Conservation (phyloP, 306 rosid species). For the Malus fusca region DNA sequence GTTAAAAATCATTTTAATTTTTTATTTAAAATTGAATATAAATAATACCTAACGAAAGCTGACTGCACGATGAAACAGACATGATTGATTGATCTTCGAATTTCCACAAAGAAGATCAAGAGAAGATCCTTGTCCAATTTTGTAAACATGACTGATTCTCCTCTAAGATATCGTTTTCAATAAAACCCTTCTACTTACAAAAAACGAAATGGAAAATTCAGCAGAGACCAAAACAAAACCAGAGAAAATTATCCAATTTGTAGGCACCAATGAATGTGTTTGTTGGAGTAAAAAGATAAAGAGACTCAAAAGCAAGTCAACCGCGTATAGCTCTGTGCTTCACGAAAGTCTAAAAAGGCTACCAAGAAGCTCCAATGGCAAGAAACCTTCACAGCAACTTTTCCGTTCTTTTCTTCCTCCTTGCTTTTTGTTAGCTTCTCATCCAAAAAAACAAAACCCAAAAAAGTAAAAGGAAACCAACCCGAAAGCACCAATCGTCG, state of each 20-base stretch:
- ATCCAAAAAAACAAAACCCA: constrained; percentile 24
- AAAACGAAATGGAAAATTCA: neutral
- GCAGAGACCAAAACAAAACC: neutral
- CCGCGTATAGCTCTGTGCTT: neutral
- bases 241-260: neutral
- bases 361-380: constrained; percentile 11
- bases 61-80: rapidly evolving
- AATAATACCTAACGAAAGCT: too few species aligned
- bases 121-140: too few species aligned
- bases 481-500: constrained; percentile 17
- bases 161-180: neutral
- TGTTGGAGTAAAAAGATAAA: neutral
- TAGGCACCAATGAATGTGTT: neutral
- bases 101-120: rapidly evolving
- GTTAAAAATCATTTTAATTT: too few species aligned
- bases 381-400: neutral
- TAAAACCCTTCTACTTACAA: neutral
- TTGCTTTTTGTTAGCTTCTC: constrained; percentile 13
- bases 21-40: too few species aligned
- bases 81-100: rapidly evolving
- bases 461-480: neutral
- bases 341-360: constrained; percentile 36
- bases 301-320: constrained; percentile 4
- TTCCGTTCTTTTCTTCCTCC: neutral
- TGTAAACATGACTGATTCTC: neutral